A percentile compares a stretch with the other conserved stretches of the same genome.
phyloP scores from a whole-genome alignment of 2,329 filamentous ascomycete species.

The Acrodontium crateriforme region DNA sequence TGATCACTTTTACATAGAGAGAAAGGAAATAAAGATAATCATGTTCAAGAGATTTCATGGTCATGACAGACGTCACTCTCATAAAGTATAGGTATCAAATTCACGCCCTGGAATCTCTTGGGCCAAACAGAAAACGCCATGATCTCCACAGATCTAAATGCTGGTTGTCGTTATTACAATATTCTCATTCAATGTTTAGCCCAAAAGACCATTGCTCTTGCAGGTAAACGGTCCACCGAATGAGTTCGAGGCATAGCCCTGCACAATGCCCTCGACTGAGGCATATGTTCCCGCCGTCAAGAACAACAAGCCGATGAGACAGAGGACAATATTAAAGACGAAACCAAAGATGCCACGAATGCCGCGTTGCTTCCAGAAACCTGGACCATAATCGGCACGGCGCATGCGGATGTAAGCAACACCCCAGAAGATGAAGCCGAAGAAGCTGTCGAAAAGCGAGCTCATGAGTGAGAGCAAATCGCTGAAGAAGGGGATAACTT shows the following conservation, averaged over 20 bases:
- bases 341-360: slow-evolving; percentile 41
- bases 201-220: slow-evolving; percentile 42
- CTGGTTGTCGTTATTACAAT: not conserved
- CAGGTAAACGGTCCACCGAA: slow-evolving; percentile 68
- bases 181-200: not conserved
- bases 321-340: slow-evolving; percentile 59
- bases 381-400: slow-evolving; percentile 44
- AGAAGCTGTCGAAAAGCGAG: slow-evolving; percentile 85
- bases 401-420: slow-evolving; percentile 69
- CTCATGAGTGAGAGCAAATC: slow-evolving; percentile 62
- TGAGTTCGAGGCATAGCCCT: slow-evolving; percentile 50
- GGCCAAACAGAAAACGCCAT: not conserved
- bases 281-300: slow-evolving; percentile 69
- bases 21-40: too few relatives aligned
- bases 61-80: too few relatives aligned
- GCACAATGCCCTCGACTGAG: slow-evolving; percentile 56
- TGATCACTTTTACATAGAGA: too few relatives aligned
- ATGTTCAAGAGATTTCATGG: too few relatives aligned
- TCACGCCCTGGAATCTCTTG: too few relatives aligned
- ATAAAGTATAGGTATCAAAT: too few relatives aligned
- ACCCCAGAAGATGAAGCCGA: slow-evolving; percentile 92
- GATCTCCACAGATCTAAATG: not conserved
- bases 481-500: slow-evolving; percentile 87
- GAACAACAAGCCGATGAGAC: slow-evolving; percentile 66
- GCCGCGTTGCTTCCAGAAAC: slow-evolving; percentile 40